These are phyloP conservation scores for Rhizopogon vulgaris DNA, from an alignment of 768 basidiomycete genomes.

Conservation along the genomic window DNA sequence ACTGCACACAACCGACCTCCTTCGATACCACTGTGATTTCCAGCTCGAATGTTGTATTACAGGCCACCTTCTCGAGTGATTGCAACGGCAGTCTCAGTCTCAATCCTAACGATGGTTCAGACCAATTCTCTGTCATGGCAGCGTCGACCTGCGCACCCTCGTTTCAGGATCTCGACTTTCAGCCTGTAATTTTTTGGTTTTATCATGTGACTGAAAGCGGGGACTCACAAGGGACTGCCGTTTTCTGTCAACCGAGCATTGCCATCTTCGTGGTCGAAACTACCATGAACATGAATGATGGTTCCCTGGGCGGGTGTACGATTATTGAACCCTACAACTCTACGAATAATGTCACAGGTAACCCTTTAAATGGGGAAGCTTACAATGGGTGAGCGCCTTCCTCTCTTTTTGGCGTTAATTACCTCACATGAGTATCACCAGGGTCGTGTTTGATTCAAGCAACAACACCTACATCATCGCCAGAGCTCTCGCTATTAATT, in stretches of 20 bases:
- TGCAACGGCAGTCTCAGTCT: constrained; percentile 37
- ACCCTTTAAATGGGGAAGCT: constrained; percentile 36
- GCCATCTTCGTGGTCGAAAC: constrained; percentile 36
- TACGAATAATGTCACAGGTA: constrained; percentile 48
- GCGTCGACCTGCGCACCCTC: constrained; percentile 24
- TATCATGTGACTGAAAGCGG: constrained; percentile 30
- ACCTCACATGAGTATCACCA: constrained; percentile 11
- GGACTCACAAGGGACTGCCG: constrained; percentile 36
- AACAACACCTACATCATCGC: constrained; percentile 43
- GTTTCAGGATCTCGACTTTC: constrained; percentile 31
- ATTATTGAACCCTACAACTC: constrained; percentile 21
- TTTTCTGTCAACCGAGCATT: constrained; percentile 56
- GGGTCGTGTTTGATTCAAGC: constrained; percentile 35
- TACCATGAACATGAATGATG: constrained; percentile 37
- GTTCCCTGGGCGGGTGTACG: constrained; percentile 33
- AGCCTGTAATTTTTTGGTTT: constrained; percentile 68
- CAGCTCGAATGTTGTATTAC: constrained; percentile 29
- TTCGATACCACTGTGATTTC: constrained; percentile 16
- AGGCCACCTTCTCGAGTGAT: constrained; percentile 41
- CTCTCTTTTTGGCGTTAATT: not conserved
- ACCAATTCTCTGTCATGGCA: constrained; percentile 47
- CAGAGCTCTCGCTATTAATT: constrained; percentile 40
- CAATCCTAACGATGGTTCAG: constrained; percentile 27
- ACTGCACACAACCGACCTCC: constrained; percentile 39
- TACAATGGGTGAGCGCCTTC: constrained; percentile 55